phyloP scores from a whole-genome alignment of 495 filamentous ascomycete genomes.

The Cudoniella acicularis region DNA sequence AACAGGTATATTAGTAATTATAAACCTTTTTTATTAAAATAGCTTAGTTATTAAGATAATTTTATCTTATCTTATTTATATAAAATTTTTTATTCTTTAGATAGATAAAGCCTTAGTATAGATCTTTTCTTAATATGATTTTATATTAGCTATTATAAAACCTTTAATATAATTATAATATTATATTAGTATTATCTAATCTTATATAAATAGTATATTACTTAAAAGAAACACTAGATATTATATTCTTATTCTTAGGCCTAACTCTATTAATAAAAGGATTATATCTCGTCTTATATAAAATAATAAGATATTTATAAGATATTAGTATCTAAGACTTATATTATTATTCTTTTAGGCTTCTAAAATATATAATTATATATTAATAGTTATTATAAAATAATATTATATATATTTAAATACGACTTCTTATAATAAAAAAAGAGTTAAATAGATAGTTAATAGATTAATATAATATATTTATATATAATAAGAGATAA shows the following conservation, averaged over 20 bases:
- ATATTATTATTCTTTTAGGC: not conserved
- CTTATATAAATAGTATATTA: not conserved
- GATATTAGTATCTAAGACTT: no score
- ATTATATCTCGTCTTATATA: no score
- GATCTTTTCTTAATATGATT: no score
- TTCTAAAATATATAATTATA: not conserved
- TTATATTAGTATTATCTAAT: not conserved
- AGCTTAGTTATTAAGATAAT: not conserved
- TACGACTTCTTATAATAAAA: not conserved
- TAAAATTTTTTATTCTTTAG: not conserved
- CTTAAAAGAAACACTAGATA: no score
- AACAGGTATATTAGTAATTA: not conserved
- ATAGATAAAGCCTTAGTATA: not conserved
- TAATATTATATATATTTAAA: not conserved
- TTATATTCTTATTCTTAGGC: no score
- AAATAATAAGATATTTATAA: no score
- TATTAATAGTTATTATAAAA: not conserved
- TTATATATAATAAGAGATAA: no score
- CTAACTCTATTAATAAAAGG: no score
- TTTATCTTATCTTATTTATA: not conserved
- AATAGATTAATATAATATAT: not conserved
- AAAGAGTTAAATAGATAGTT: not conserved
- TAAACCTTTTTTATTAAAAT: not conserved
- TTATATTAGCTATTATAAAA: not conserved
- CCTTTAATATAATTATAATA: not conserved